Base-by-base conservation (phyloP, 163 green algal species). In the Smithsoniella earleae region DNA sequence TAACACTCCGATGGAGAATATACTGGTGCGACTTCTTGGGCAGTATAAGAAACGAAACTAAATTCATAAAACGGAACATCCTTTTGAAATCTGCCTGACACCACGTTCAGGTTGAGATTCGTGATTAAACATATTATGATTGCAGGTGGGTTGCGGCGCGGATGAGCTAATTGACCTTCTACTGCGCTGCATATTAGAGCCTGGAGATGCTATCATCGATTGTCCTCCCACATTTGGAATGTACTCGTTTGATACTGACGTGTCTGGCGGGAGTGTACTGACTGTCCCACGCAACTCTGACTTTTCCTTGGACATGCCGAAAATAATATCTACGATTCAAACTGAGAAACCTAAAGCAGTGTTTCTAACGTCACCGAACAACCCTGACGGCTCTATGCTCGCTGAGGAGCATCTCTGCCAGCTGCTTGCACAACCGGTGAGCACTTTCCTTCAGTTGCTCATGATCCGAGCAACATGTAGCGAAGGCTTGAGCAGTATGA, bases 101-200 rank as follows among this genome's bases (percentile, higher is more conserved):
- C n/a, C n/a, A n/a, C n/a, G n/a, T n/a, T n/a, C n/a, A n/a, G n/a
- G n/a, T n/a, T n/a, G n/a, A n/a, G n/a, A n/a, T n/a, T n/a, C n/a
- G n/a, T n/a, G n/a, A n/a, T n/a, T n/a, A n/a, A n/a, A n/a, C n/a
- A n/a, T n/a, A n/a, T n/a, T n/a, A n/a, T n/a, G n/a, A n/a, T n/a
- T 46, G 33, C 83, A 96, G 90, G 89, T 97, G 1, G 94, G 94
- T 22, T 97, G 93, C 77, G 94, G 94, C 34, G 94, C 94, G 3
- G 94, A 99, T 77, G 94, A 99, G 82, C 82, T 99, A 20, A 97
- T 99, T 63, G 94, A 98, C 85, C 83, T 99, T 62, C 84, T 99
- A 3, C 96, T 99, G 89, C 85, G 94, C 40, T 95, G 88, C 73
- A 80, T 90, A 25, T 80, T 96, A 77, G 94, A 98, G 2, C 86